These are phyloP conservation scores for Tetrapisispora taiwanensis DNA, from an alignment of 805 yeast genomes.

Conservation along the genomic window DNA sequence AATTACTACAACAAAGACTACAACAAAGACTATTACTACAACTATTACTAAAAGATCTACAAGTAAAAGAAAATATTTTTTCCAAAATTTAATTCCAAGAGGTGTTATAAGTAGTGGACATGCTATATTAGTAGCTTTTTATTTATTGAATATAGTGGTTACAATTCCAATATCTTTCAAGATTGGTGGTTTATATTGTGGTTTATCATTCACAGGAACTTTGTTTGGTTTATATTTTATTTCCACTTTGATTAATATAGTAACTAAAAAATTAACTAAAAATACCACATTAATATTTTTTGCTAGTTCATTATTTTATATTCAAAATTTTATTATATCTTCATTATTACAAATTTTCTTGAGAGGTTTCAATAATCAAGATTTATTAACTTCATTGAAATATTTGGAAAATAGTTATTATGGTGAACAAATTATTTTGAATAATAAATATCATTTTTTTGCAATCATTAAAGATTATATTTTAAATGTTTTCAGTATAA, in stretches of 20 bases:
- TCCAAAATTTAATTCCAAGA: background rate
- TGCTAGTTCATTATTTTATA: slow-evolving; percentile 47
- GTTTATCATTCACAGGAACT: slow-evolving; percentile 71
- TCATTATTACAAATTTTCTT: slow-evolving; percentile 63
- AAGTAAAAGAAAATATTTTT: background rate
- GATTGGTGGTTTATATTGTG: slow-evolving; percentile 85
- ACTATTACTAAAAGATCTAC: background rate
- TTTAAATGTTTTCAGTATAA: background rate
- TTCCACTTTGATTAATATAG: slow-evolving; percentile 60
- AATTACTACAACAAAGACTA: background rate
- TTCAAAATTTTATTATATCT: slow-evolving; percentile 78
- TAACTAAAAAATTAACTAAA: slow-evolving; percentile 26
- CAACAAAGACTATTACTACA: too few species aligned
- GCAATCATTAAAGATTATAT: background rate
- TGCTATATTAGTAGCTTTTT: slow-evolving; percentile 42
- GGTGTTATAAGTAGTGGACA: slow-evolving; percentile 19
- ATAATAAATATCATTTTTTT: background rate
- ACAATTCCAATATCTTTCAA: slow-evolving; percentile 91
- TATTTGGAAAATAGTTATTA: slow-evolving; percentile 1
- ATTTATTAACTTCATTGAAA: slow-evolving; percentile 2
- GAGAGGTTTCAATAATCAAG: slow-evolving; percentile 39
- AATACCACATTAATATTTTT: slow-evolving; percentile 15
- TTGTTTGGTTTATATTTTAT: slow-evolving; percentile 59
- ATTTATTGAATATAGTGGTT: slow-evolving; percentile 57
- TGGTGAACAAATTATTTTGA: background rate